Evolutionary conservation across 2,329 filamentous ascomycete species (phyloP).

Genomic region (Neospermospora avenae): DNA sequence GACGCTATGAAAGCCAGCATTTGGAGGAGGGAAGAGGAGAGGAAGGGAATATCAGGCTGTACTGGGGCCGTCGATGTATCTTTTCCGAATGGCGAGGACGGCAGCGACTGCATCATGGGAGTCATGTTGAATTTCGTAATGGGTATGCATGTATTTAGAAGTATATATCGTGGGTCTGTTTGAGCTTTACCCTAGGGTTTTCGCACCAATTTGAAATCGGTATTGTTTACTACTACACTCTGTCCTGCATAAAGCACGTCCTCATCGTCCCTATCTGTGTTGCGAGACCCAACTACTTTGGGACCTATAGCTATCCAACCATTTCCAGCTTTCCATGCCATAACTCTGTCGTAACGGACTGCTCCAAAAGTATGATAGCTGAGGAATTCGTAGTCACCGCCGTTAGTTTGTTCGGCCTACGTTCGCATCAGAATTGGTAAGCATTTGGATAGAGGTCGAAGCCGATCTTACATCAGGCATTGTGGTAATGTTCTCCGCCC

Average conservation of each 20-base stretch:
- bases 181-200: no score
- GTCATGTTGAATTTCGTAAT: background rate
- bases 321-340: background rate
- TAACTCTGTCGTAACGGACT: background rate
- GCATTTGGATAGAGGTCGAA: background rate
- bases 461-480: background rate
- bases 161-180: background rate
- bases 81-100: background rate
- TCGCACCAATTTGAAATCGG: background rate
- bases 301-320: background rate
- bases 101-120: background rate
- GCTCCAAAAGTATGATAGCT: background rate
- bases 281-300: background rate
- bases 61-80: background rate
- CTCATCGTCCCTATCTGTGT: background rate
- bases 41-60: background rate
- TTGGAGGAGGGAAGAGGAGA: background rate
- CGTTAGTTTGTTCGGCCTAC: background rate
- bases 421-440: background rate
- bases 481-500: background rate
- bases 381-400: background rate
- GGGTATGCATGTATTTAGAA: background rate
- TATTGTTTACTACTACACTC: background rate
- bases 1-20: constrained; percentile 8
- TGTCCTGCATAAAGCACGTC: background rate